phyloP scores from a whole-genome alignment of 1,139 yeast species.

The Hemisphaericaspora xylanilytica region DNA sequence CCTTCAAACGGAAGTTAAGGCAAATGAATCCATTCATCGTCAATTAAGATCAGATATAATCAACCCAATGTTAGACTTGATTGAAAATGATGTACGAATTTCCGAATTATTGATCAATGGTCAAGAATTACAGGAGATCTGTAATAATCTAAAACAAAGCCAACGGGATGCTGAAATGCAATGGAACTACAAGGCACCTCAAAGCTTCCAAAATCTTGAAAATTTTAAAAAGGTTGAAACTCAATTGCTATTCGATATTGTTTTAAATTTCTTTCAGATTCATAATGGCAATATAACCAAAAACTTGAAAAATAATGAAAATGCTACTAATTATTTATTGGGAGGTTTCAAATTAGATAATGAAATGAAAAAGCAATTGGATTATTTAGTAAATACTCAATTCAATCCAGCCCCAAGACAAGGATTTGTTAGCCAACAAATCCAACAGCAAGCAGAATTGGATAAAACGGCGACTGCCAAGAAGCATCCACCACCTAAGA shows the following conservation, averaged over 20 bases:
- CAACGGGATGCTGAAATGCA: slow-evolving; percentile 37
- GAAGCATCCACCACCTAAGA: slow-evolving; percentile 10
- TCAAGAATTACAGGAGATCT: slow-evolving; percentile 41
- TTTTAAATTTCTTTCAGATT: slow-evolving; percentile 68
- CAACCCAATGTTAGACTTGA: slow-evolving; percentile 51
- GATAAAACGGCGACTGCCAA: slow-evolving; percentile 1
- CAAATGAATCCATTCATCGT: slow-evolving; percentile 51
- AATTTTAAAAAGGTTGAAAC: slow-evolving; percentile 68
- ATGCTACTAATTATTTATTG: slow-evolving; percentile 63
- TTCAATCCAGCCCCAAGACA: slow-evolving; percentile 19
- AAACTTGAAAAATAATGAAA: slow-evolving; percentile 56
- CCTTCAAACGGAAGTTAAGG: slow-evolving; percentile 50
- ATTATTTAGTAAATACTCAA: slow-evolving; percentile 29
- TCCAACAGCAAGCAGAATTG: slow-evolving; percentile 5
- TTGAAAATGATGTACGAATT: slow-evolving; percentile 52
- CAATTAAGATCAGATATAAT: slow-evolving; percentile 56
- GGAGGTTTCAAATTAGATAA: slow-evolving; percentile 37
- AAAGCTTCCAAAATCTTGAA: slow-evolving; percentile 73
- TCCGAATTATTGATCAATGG: slow-evolving; percentile 42
- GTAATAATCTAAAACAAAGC: slow-evolving; percentile 19
- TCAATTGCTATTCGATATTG: slow-evolving; percentile 62
- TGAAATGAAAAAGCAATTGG: slow-evolving; percentile 41
- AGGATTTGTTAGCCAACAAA: slow-evolving; percentile 9
- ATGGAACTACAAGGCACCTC: slow-evolving; percentile 82
- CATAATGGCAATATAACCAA: slow-evolving; percentile 46